These are phyloP conservation scores for Leccinum sublutescens DNA, from an alignment of 768 basidiomycete species.

Conservation along the genomic window DNA sequence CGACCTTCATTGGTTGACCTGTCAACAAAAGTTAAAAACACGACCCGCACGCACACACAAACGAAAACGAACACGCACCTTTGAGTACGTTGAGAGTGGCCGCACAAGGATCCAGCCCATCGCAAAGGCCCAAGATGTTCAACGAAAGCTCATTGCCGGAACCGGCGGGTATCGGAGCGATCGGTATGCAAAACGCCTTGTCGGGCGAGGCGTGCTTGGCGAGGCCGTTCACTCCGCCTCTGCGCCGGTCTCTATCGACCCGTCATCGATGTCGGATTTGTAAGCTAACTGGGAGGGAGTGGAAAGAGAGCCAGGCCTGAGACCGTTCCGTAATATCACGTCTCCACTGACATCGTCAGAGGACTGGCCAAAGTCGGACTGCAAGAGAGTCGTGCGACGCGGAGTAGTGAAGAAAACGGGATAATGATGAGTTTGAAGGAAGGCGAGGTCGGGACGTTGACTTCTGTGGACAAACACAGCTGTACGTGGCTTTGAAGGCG, in stretches of 20 bases:
- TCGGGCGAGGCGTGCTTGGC: conserved; percentile 59
- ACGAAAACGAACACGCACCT: conserved; percentile 38
- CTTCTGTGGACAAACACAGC: too few relatives aligned
- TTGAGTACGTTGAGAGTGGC: conserved; percentile 80
- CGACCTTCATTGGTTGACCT: conserved; percentile 75
- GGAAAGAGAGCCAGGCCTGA: too few relatives aligned
- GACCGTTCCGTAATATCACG: too few relatives aligned
- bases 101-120: conserved; percentile 68
- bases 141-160: conserved; percentile 77
- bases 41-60: not conserved
- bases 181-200: conserved; percentile 62
- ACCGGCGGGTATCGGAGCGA: conserved; percentile 79
- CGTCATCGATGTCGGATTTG: too few relatives aligned
- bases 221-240: conserved; percentile 62
- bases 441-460: too few relatives aligned
- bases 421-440: too few relatives aligned
- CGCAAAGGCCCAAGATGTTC: conserved; percentile 67
- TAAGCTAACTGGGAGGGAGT: too few relatives aligned
- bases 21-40: not conserved
- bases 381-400: too few relatives aligned
- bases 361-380: too few relatives aligned
- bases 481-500: conserved; percentile 38
- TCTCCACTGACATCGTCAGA: too few relatives aligned
- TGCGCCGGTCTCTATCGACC: too few relatives aligned
- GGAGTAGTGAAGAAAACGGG: too few relatives aligned